Conservation (phyloP, 2,329 filamentous ascomycete species). For the Plectosphaerella sp. region DNA sequence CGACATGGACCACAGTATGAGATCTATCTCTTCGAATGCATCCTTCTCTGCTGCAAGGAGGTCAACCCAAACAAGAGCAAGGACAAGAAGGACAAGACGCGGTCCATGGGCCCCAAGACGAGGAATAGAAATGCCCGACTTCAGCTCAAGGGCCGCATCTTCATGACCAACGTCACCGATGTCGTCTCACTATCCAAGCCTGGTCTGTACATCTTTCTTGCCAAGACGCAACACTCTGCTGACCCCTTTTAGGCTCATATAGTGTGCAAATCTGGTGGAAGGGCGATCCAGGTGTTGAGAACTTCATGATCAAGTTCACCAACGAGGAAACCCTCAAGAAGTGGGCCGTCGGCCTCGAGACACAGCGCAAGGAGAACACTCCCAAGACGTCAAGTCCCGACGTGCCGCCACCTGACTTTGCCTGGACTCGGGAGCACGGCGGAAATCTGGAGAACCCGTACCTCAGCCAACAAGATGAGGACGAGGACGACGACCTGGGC, state of each 20-base stretch:
- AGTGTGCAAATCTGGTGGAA: slow-evolving; percentile 99
- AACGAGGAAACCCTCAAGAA: slow-evolving; percentile 93
- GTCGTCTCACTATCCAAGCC: slow-evolving; percentile 84
- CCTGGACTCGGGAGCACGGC: slow-evolving; percentile 68
- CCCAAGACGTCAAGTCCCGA: slow-evolving; percentile 44
- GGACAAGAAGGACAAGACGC: slow-evolving; percentile 67
- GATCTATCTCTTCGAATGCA: slow-evolving; percentile 94
- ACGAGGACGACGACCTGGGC: slow-evolving; percentile 52
- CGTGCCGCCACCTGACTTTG: slow-evolving; percentile 66
- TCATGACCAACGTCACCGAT: slow-evolving; percentile 98
- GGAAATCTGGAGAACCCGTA: slow-evolving; percentile 78
- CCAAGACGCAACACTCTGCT: slow-evolving; percentile 11
- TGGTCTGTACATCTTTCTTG: slow-evolving; percentile 46
- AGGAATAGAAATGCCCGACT: slow-evolving; percentile 71
- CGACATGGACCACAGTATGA: slow-evolving; percentile 64
- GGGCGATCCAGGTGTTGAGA: slow-evolving; percentile 90
- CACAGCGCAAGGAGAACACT: slow-evolving; percentile 63
- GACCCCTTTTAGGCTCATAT: slow-evolving; percentile 65
- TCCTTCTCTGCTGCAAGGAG: slow-evolving; percentile 95
- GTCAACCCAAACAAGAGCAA: slow-evolving; percentile 78
- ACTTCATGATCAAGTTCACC: slow-evolving; percentile 89
- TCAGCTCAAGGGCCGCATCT: slow-evolving; percentile 94
- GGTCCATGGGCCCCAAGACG: slow-evolving; percentile 50
- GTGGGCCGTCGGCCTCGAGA: slow-evolving; percentile 78
- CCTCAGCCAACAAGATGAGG: slow-evolving; percentile 57